Evolutionary conservation across 2,329 filamentous ascomycete species (phyloP).

Genomic region (Exophiala oligosperma): DNA sequence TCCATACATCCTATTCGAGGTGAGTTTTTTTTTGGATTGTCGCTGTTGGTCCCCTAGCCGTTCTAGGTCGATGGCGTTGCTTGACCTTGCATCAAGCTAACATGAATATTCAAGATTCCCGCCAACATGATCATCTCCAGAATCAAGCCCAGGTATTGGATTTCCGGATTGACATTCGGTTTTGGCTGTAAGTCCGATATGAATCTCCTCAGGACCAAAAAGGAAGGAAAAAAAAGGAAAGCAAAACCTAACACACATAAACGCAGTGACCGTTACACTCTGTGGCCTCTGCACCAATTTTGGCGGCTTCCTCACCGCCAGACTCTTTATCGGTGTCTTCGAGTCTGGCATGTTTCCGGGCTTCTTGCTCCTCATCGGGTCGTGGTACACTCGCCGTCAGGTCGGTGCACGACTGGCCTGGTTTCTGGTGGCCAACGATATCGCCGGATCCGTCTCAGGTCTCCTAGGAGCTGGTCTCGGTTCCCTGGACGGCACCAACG

Average conservation of each 20-base stretch:
- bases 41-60: no score
- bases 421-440: slow-evolving; percentile 47
- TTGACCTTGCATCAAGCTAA: no score
- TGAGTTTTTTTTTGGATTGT: neutral
- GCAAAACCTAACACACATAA: neutral
- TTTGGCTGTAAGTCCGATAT: slow-evolving; percentile 29
- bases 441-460: slow-evolving; percentile 54
- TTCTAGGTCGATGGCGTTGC: no score
- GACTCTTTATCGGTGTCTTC: slow-evolving; percentile 45
- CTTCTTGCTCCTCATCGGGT: slow-evolving; percentile 43
- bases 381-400: slow-evolving; percentile 46
- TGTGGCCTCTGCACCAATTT: slow-evolving; percentile 49
- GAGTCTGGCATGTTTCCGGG: slow-evolving; percentile 44
- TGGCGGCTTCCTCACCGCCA: slow-evolving; percentile 45
- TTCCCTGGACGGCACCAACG: slow-evolving; percentile 50
- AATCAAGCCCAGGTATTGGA: slow-evolving; percentile 48
- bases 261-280: slow-evolving; percentile 44
- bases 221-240: no score
- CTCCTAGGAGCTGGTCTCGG: slow-evolving; percentile 51
- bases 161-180: slow-evolving; percentile 35
- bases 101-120: slow-evolving; percentile 41
- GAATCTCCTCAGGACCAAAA: no score
- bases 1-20: slow-evolving; percentile 45
- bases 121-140: slow-evolving; percentile 1
- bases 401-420: slow-evolving; percentile 41